Base-by-base conservation (phyloP, 2,329 filamentous ascomycete genomes). In the Trichoderma aggressivum region DNA sequence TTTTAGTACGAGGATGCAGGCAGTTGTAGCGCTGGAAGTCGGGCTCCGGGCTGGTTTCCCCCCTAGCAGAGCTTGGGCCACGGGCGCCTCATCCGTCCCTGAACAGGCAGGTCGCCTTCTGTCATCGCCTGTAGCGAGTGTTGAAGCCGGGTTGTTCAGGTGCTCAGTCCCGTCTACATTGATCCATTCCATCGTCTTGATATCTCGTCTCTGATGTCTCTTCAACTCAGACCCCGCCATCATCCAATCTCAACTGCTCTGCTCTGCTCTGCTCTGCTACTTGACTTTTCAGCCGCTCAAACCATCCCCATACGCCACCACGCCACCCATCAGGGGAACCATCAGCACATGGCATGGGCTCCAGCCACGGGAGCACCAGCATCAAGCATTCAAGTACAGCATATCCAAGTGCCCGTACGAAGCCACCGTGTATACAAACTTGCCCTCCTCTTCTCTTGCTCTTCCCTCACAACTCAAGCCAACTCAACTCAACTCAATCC, bases 261-360 rank as follows among this genome's bases (percentile, higher is more conserved):
- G 30, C 28, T n/a, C n/a, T 32, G 30, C 36, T 62, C 34, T 36
- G 43, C 43, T 50, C 43, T 50, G 18, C 39, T 43, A 39, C 39
- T 50, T 50, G n/a, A 43, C 43, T 50, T 50, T 53, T 53, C 47
- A 53, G 47, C 36, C 34, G 32, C 34, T 18, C 61, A 64, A 64
- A 36, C 47, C 32, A 24, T 53, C 63, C 65, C 65, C 65, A 61
- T 30, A 36, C 65, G 65, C 65, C 65, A 68, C 65, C 55, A 60
- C 65, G 65, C 65, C 55, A 68, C 65, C 26, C 28, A 68, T 68
- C 65, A 60, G 53, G 65, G 65, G 65, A 32, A 34, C 32, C 24
- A 68, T 24, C 64, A 67, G 64, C 64, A 64, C 58, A 61, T 61
- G 58, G 58, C 58, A 67, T 21, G 60, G 56, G 36, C 55, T 58